Conservation (phyloP, 2,329 filamentous ascomycete species). For the Trichoderma aggressivum region DNA sequence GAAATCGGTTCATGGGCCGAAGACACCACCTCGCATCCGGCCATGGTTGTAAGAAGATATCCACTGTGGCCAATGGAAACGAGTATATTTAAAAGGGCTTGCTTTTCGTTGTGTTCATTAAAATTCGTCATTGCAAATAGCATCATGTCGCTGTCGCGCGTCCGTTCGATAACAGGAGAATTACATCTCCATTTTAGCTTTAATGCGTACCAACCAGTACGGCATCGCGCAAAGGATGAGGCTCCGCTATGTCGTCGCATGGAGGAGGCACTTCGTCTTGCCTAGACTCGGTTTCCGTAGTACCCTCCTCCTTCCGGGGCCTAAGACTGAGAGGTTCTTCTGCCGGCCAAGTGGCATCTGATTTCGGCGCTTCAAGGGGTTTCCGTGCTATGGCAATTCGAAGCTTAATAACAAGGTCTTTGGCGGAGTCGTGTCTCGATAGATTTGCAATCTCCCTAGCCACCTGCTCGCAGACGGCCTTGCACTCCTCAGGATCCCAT, state of each 20-base stretch:
- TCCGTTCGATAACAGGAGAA: background rate
- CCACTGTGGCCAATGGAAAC: background rate
- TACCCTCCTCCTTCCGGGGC: background rate
- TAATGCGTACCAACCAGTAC: background rate
- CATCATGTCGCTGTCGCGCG: background rate
- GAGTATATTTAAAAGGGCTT: background rate
- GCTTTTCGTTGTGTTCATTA: slow-evolving; percentile 7
- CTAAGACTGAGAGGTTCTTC: background rate
- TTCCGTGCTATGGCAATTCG: slow-evolving; percentile 50
- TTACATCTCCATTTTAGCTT: background rate
- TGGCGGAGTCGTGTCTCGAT: slow-evolving; percentile 44
- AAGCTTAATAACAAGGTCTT: slow-evolving; percentile 46
- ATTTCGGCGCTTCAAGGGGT: slow-evolving; percentile 34
- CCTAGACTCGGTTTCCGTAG: background rate
- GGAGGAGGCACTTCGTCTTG: background rate
- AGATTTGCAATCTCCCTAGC: slow-evolving; percentile 48
- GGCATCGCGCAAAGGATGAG: background rate
- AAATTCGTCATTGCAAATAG: slow-evolving; percentile 1
- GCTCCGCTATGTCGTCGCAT: background rate
- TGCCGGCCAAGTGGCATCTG: slow-evolving; percentile 2
- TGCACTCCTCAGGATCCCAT: slow-evolving; percentile 50
- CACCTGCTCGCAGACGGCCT: slow-evolving; percentile 44
- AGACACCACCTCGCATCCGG: background rate
- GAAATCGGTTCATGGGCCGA: background rate
- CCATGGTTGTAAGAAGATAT: background rate